Percentiles rank a stretch among this genome's conserved stretches.
phyloP scores from a whole-genome alignment of 2,329 filamentous ascomycete species.

The Microcyclosporella mali region DNA sequence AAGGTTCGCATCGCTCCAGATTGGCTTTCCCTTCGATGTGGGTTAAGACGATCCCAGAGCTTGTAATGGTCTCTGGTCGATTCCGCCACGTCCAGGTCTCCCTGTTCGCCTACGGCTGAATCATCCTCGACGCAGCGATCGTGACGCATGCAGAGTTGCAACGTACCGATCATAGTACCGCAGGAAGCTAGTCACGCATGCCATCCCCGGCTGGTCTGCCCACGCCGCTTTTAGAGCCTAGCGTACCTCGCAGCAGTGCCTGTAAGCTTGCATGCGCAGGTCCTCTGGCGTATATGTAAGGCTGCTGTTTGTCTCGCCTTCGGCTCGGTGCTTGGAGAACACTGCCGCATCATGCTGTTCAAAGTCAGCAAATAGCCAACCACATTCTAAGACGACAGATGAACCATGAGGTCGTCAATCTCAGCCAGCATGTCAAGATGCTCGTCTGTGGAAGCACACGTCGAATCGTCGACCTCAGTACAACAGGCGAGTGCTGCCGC shows the following conservation, averaged over 20 bases:
- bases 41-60: constrained; percentile 29
- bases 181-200: constrained; percentile 22
- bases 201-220: constrained; percentile 6
- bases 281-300: constrained; percentile 28
- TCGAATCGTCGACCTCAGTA: constrained; percentile 19
- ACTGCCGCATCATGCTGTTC: constrained; percentile 28
- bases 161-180: constrained; percentile 29
- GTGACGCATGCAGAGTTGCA: constrained; percentile 33
- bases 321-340: constrained; percentile 32
- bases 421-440: constrained; percentile 24
- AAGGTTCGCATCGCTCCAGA: constrained; percentile 3
- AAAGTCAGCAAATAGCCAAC: neutral
- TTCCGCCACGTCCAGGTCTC: constrained; percentile 22
- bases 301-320: constrained; percentile 33
- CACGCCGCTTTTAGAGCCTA: constrained; percentile 31
- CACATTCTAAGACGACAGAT: neutral
- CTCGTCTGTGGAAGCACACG: constrained; percentile 15
- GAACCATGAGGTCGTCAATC: constrained; percentile 21
- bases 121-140: constrained; percentile 34
- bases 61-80: constrained; percentile 26
- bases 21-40: neutral
- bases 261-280: constrained; percentile 22
- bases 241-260: constrained; percentile 27
- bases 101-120: constrained; percentile 25
- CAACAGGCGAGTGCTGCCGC: constrained; percentile 31